These are phyloP conservation scores for Spathaspora hagerdaliae DNA, from an alignment of 805 yeast species.

Conservation along the genomic window DNA sequence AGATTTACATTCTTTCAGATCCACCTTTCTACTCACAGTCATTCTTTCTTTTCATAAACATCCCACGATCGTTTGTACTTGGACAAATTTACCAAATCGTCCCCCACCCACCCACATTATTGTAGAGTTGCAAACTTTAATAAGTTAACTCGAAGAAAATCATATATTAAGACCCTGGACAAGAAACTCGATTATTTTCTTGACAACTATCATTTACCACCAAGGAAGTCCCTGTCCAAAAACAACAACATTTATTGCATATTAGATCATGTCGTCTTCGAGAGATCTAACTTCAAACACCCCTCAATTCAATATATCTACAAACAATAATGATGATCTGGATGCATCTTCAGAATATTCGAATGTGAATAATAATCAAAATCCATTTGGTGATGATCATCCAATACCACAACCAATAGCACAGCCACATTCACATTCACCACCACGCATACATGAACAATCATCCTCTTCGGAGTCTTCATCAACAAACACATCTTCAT, in stretches of 20 bases:
- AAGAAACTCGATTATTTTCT: no score
- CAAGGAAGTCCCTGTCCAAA: no score
- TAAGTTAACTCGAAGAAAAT: no score
- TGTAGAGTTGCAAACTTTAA: no score
- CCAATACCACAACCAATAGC: not conserved
- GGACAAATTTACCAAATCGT: no score
- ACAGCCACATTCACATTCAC: not conserved
- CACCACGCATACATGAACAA: not conserved
- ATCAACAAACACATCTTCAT: not conserved
- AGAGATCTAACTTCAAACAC: conserved; percentile 31
- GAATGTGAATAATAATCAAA: not conserved
- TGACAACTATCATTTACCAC: no score
- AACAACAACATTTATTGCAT: no score
- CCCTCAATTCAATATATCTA: conserved; percentile 9
- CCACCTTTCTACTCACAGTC: no score
- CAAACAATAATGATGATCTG: conserved; percentile 4
- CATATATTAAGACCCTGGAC: no score
- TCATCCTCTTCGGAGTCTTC: conserved; percentile 2
- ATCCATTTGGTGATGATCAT: not conserved
- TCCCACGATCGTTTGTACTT: no score
- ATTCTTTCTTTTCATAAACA: not conserved
- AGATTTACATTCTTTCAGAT: no score
- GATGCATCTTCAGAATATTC: not conserved
- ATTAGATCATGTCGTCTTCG: not conserved
- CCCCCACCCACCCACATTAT: no score